Base-by-base conservation (phyloP, 2,329 filamentous ascomycete species). In the Colletotrichum melonis region DNA sequence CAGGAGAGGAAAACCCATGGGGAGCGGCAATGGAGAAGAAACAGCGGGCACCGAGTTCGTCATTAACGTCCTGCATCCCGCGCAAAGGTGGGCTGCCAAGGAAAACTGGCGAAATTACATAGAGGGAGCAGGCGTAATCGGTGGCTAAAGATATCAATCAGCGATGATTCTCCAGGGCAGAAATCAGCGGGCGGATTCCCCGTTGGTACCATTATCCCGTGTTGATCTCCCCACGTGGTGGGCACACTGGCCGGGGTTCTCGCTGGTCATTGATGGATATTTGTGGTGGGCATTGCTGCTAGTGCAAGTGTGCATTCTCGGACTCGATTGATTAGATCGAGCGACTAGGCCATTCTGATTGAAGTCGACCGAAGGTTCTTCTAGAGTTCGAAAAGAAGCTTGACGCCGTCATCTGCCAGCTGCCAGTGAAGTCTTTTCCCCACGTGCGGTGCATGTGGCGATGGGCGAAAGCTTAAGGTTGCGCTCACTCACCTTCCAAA, bases 31-130 rank as follows among this genome's bases (percentile, higher is more conserved):
- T 22, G 54, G 58, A 59, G 42, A 49, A 52, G 54, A 66, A 71
- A 66, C 46, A 73, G 62, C 56, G 71, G 71, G 56, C 56, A 66
- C 49, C 46, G 60, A 63, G 55, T 71, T 71, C 71, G 71, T 73
- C 71, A 73, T 71, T 46, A 54, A 57, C 42, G 58, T 58, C 57
- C 22, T 26, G 54, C 58, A 62, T 59, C 59, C 62, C 60, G 49
- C 60, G 59, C 60, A 67, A 9, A 49, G 7, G 71, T 71, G 71
- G 67, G 60, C 26, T 66, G 71, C 67, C 71, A 71, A 73, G 56
- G 22, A 28, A 32, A 38, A 28, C 22, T 62, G 60, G 71, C 71
- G 71, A 73, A 71, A 73, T 73, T 73, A 26, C 26, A 26, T 26
- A 71, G 24, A 65, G 55, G 22, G 35, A 52, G 67, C 60, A 59